Base-by-base conservation (phyloP, 2,329 filamentous ascomycete genomes). In the Penicillium sp. region DNA sequence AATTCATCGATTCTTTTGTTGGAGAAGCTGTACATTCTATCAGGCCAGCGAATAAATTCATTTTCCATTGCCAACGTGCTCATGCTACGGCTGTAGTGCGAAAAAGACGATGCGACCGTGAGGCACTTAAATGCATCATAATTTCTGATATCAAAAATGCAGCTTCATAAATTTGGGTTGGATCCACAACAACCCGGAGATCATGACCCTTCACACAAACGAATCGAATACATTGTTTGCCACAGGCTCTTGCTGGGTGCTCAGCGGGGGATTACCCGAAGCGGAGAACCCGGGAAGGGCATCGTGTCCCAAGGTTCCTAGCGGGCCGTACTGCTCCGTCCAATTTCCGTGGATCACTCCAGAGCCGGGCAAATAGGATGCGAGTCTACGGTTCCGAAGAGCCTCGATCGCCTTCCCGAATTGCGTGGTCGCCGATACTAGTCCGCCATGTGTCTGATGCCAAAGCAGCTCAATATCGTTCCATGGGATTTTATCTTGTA, bases 381-480 rank as follows among this genome's bases (percentile, higher is more conserved):
- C 51, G 21, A 53, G 29, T 53, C 51, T 21, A 26, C 44, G 48
- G 46, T 54, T 54, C 19, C 49, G 52, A 42, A 54, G 37, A 42
- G 24, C 47, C 6, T 46, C 47, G 43, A 51, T 50, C 27, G 43
- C 29, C 26, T 27, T 55, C 42, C 29, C 37, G 33, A 51, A 55
- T 47, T 31, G 29, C 45, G 54, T 47, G 37, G 54, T 46, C 42
- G 48, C 47, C 2, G 47, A 51, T 10, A 55, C 49, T 29, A 55
- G 39, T 19, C 50, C 48, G 39, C 37, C 47, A 19, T 55, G 54
- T 29, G 47, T 50, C 26, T 56, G 43, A 49, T 56, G 29, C 27
- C 52, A 42, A 14, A 49, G n/a, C 42, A 45, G 44, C 54, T 52
- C 31, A 33, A 56, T 56, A 52, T 56, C 49, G 35, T 50, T 33